Evolutionary conservation across 257 asterid genomes (phyloP).

Genomic region (Capsicum pubescens): DNA sequence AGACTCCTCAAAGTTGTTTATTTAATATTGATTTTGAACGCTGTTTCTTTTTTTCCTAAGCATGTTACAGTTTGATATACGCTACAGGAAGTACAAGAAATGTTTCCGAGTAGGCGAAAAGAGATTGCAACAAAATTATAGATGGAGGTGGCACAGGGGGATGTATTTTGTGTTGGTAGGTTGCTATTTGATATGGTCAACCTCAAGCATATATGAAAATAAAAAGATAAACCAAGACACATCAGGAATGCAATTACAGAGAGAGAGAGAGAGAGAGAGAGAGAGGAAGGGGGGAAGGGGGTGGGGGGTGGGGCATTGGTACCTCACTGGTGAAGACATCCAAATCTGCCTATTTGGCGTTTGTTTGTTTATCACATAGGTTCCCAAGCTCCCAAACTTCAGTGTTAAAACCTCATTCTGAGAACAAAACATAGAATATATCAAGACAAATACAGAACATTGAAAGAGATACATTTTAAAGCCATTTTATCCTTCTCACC

Average conservation of each 20-base stretch:
- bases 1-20: background rate
- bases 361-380: conserved; percentile 94
- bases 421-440: conserved; percentile 26
- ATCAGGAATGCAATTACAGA: background rate
- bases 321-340: conserved; percentile 99
- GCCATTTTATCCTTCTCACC: conserved; percentile 52
- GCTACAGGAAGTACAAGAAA: background rate
- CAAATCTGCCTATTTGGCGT: conserved; percentile 93
- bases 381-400: conserved; percentile 87
- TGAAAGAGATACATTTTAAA: background rate
- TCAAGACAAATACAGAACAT: conserved; percentile 24
- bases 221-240: background rate
- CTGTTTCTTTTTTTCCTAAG: background rate
- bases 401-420: conserved; percentile 92
- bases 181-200: background rate
- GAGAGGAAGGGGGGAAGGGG: too few species aligned
- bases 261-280: background rate
- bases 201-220: background rate
- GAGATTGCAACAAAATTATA: background rate
- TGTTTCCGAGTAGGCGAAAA: background rate
- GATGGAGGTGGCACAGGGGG: background rate
- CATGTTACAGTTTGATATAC: background rate
- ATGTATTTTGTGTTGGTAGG: background rate
- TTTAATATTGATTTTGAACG: background rate
- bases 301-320: background rate